Percentiles rank a stretch among this genome's conserved stretches.
phyloP scores from a whole-genome alignment of 106 monocot species.

The Ottelia alismoides region DNA sequence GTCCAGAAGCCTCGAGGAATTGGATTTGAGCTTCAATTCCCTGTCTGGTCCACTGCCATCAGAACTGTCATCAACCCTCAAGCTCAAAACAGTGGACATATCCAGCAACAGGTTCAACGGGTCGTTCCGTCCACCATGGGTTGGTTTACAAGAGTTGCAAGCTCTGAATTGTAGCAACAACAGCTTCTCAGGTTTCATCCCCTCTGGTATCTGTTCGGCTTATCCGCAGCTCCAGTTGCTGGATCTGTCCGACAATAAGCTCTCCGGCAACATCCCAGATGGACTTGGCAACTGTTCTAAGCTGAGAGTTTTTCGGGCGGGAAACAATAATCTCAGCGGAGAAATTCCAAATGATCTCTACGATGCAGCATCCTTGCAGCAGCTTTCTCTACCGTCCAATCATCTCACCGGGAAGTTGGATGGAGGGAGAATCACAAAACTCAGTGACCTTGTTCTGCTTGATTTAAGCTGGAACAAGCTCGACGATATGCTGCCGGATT shows the following conservation, averaged over 20 bases:
- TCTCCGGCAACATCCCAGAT: conserved; percentile 6
- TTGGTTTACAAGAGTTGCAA: not conserved
- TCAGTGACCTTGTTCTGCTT: conserved; percentile 4
- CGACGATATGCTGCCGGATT: conserved; percentile 3
- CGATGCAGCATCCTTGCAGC: conserved; percentile 10
- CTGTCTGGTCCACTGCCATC: conserved; percentile 10
- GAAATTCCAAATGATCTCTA: conserved; percentile 12
- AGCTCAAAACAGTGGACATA: conserved; percentile 20
- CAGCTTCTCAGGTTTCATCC: conserved; percentile 15
- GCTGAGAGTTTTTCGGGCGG: conserved; percentile 11
- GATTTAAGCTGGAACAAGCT: conserved; percentile 5
- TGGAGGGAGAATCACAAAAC: not conserved
- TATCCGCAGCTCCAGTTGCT: conserved; percentile 6
- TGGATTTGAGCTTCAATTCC: conserved; percentile 36
- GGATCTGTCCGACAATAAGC: conserved; percentile 8
- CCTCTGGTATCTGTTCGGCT: conserved; percentile 2
- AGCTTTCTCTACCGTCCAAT: conserved; percentile 6
- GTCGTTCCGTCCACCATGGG: not conserved
- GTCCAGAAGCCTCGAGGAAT: conserved; percentile 7
- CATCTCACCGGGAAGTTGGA: conserved; percentile 1
- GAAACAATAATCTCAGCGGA: conserved; percentile 13
- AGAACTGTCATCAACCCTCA: not conserved
- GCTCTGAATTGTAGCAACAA: conserved; percentile 12
- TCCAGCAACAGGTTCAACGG: conserved; percentile 30
- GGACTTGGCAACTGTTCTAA: conserved; percentile 30